Base-by-base conservation (phyloP, 257 asterid species). In the Buddleja alternifolia region DNA sequence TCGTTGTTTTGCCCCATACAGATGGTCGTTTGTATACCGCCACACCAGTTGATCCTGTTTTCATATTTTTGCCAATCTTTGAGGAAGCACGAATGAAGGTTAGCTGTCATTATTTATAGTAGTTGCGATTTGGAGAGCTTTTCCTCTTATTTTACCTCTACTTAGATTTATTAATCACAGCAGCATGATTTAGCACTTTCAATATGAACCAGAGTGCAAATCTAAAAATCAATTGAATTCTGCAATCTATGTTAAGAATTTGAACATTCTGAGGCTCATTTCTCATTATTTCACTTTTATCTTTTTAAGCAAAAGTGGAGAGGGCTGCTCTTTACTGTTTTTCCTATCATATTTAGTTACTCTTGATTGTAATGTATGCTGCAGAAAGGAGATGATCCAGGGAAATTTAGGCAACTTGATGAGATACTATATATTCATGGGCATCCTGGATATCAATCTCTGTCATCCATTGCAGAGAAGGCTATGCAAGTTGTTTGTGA, bases 21-120 rank as follows among this genome's bases (percentile, higher is more conserved):
- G 98, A 92, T 79, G 96, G 98, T 10, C 86, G 95, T 23, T 65
- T 92, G 75, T 92, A 87, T 79, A 75, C 90, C 57, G 95, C 95
- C 61, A 94, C 97, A 60, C 95, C 95, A 29, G 80, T 94, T 40
- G 97, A 94, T 84, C 97, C 96, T 52, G 95, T 94, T 70, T 94
- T 94, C 78, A 76, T 91, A 54, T 88, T 94, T 46, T 68, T 94
- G 80, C 99, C 99, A 39, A 64, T 89, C 67, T 94, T 94, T 61
- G 97, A 89, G 73, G 97, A 92, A 79, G 99, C 97, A 55, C 88
- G 96, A 54, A 84, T 91, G 95, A 82, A 94, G 97, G 99, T 90
- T 57, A 50, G 69, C 61, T 41, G 60, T 69, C 11, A 11, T 7
- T 25, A 21, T 62, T 68, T 17, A 17, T 78, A 56, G 23, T 66